phyloP scores from a whole-genome alignment of 2,329 filamentous ascomycete species.

The Cladosporium austrohemisphaericum region DNA sequence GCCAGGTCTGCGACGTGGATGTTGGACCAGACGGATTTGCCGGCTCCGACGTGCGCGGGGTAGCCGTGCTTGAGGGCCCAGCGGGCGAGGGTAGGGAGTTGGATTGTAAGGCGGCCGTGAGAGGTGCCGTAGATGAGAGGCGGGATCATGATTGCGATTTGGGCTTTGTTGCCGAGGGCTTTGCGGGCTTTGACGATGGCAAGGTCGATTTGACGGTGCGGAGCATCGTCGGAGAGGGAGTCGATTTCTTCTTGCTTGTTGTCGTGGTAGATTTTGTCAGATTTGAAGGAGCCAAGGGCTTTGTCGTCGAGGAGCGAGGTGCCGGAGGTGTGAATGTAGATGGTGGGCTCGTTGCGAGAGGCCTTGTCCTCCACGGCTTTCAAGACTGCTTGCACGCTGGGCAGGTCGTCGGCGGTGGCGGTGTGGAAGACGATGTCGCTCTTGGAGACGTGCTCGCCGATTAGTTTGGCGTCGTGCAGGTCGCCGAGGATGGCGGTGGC shows the following conservation, averaged over 20 bases:
- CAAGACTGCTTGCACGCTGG: conserved; percentile 44
- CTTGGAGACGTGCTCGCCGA: conserved; percentile 35
- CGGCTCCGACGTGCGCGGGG: conserved; percentile 44
- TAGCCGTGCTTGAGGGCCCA: conserved; percentile 49
- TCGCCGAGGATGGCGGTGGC: conserved; percentile 40
- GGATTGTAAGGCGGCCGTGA: conserved; percentile 44
- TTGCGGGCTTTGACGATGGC: conserved; percentile 39
- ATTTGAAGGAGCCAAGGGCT: conserved; percentile 32
- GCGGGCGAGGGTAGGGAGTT: conserved; percentile 46
- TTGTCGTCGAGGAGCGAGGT: conserved; percentile 41
- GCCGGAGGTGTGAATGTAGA: conserved; percentile 50
- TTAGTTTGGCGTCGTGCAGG: conserved; percentile 40
- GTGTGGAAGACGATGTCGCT: conserved; percentile 48
- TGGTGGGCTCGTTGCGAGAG: conserved; percentile 35
- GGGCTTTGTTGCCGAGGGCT: conserved; percentile 39
- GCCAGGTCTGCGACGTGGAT: conserved; percentile 50
- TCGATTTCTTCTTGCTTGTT: conserved; percentile 40
- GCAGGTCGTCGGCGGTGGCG: conserved; percentile 48
- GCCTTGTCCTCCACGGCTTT: conserved; percentile 41
- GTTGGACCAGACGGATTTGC: conserved; percentile 40
- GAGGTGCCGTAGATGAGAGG: conserved; percentile 44
- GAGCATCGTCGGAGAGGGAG: conserved; percentile 39
- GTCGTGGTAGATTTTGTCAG: conserved; percentile 44
- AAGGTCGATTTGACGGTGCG: conserved; percentile 47
- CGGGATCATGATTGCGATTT: conserved; percentile 48